Base-by-base conservation (phyloP, 1,139 yeast species). In the Geotrichum klebahnii region DNA sequence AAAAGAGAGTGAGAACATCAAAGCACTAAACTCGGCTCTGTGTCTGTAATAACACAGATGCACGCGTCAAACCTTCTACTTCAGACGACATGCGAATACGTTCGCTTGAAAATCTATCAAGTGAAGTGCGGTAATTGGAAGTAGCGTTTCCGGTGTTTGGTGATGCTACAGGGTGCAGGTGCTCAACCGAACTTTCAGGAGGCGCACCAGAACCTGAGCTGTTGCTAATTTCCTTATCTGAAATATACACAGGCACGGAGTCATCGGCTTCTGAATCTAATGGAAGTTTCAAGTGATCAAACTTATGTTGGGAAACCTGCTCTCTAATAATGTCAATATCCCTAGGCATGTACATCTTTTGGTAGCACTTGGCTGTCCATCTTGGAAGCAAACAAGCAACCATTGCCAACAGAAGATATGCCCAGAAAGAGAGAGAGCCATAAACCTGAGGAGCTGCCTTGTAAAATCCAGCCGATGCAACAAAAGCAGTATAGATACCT, bases 301-400 rank as follows among this genome's bases (percentile, higher is more conserved):
- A 52, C 45, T 43, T 26, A 29, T 46, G 49, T 44, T 32, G 28
- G 5, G 43, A 16, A 46, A 44, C 44, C 20, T 67, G 79, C 68
- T 92, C 97, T 58, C 97, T 76, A 54, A 92, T 78, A 57, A 92
- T 81, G 64, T 92, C 97, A 53, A 86, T 74, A 67, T 92, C 97
- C 50, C 72, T 72, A 8, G 98, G 98, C 61, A 69, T 70, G 64
- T 74, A 80, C 39, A 84, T 66, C 60, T 80, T 82, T 58, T 77
- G 80, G 42, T 79, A 64, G 47, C 81, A 74, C 68, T 86, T 89
- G 61, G 73, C 77, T 28, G 81, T 68, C 63, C 87, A 81, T 58
- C 95, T 78, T 8, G 97, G 97, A 19, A 88, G 62, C 57, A 92
- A 67, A 66, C 95, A 86, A 36, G 79, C 76, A 20, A 84, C 63